These are phyloP conservation scores for Huiozyma naganishii DNA, from an alignment of 805 yeast species.

Conservation along the genomic window DNA sequence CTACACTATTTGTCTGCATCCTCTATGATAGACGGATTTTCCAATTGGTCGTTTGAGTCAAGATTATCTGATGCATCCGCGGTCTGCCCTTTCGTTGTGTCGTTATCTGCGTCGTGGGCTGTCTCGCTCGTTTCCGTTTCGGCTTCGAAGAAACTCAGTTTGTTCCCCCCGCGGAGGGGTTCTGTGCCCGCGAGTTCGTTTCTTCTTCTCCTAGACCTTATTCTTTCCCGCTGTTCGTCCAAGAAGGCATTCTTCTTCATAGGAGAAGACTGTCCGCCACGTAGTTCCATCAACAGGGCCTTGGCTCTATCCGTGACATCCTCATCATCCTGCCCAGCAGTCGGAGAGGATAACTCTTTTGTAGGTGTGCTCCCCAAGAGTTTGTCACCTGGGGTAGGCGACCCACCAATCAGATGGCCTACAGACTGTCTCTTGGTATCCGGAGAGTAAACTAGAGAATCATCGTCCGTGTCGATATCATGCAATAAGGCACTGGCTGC, in stretches of 20 bases:
- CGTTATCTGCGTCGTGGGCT: too few relatives aligned
- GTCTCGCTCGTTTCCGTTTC: neutral
- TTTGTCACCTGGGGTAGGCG: constrained; percentile 5
- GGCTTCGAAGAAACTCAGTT: constrained; percentile 8
- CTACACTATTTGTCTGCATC: too few relatives aligned
- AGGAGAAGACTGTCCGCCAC: constrained; percentile 31
- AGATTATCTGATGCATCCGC: too few relatives aligned
- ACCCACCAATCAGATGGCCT: neutral
- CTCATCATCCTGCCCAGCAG: constrained; percentile 11
- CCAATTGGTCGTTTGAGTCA: too few relatives aligned
- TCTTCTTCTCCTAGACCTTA: constrained; percentile 20
- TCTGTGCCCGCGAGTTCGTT: constrained; percentile 4
- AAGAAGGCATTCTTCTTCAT: constrained; percentile 14
- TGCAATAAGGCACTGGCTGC: constrained; percentile 6
- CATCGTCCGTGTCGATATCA: constrained; percentile 18
- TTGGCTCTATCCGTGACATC: constrained; percentile 43
- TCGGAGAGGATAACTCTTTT: neutral
- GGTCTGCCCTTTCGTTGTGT: too few relatives aligned
- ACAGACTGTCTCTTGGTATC: constrained; percentile 3
- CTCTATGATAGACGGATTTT: too few relatives aligned
- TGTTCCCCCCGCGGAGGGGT: constrained; percentile 6
- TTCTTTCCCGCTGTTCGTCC: constrained; percentile 20
- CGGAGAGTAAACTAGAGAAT: constrained; percentile 25
- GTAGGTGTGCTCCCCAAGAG: neutral
- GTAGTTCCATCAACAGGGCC: constrained; percentile 47